Evolutionary conservation across 2,329 filamentous ascomycete species (phyloP).

Genomic region (Rhexocercosporidium sp.): DNA sequence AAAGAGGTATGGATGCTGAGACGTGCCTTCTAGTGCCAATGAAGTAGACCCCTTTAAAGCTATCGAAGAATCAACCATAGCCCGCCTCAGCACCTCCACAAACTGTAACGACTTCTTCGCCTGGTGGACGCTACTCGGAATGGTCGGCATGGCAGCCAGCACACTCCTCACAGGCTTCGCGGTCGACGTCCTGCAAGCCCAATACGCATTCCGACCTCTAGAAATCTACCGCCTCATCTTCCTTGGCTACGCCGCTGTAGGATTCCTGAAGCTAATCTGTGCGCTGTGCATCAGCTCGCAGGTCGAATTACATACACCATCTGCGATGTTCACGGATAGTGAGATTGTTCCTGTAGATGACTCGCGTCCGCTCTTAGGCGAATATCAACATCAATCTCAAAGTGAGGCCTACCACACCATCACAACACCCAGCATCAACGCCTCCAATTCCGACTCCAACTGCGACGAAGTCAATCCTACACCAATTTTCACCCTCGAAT

Average conservation of each 20-base stretch:
- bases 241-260: neutral
- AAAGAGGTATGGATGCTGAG: neutral
- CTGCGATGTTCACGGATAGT: neutral
- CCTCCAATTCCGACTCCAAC: neutral
- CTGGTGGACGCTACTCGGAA: neutral
- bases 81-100: neutral
- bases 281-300: neutral
- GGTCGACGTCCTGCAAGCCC: neutral
- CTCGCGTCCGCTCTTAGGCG: neutral
- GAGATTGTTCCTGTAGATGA: neutral
- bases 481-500: neutral
- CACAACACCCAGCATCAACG: neutral
- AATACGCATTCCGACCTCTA: neutral
- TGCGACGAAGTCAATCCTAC: neutral
- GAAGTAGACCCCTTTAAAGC: conserved; percentile 12
- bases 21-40: neutral
- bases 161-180: neutral
- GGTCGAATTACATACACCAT: neutral
- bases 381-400: neutral
- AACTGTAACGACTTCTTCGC: conserved; percentile 12
- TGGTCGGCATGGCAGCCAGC: conserved; percentile 1
- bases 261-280: neutral
- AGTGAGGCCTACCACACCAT: neutral
- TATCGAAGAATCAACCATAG: conserved; percentile 15
- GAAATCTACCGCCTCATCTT: conserved; percentile 1